phyloP scores from a whole-genome alignment of 176 grass and related monocot species.

The Eleusine indica region DNA sequence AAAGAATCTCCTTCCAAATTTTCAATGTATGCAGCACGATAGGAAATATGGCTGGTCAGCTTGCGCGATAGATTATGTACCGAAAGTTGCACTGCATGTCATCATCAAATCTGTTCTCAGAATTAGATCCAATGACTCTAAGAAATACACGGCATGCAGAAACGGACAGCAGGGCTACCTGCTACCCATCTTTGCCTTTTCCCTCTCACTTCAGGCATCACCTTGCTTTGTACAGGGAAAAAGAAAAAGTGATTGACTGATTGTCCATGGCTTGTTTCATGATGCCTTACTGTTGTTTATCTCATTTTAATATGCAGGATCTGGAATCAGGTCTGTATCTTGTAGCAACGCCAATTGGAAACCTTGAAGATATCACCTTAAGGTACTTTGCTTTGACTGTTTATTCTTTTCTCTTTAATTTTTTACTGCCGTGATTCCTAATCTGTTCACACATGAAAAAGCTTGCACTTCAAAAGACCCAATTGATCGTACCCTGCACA shows the following conservation, averaged over 20 bases:
- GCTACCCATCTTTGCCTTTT: background rate
- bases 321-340: slow-evolving; percentile 86
- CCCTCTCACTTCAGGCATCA: background rate
- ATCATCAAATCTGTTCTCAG: background rate
- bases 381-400: slow-evolving; percentile 50
- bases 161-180: background rate
- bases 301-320: slow-evolving; percentile 47
- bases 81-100: background rate
- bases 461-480: background rate
- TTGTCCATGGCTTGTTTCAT: background rate
- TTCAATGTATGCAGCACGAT: background rate
- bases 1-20: background rate
- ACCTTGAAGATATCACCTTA: slow-evolving; percentile 97
- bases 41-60: background rate
- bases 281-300: background rate
- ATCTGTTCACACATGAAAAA: background rate
- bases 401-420: background rate
- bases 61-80: background rate
- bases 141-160: background rate
- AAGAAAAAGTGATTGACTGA: background rate
- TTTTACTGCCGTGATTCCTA: background rate
- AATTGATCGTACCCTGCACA: too few relatives aligned
- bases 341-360: slow-evolving; percentile 96
- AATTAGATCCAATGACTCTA: background rate
- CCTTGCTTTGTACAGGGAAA: background rate